Conservation (phyloP, 2,329 filamentous ascomycete genomes). For the Fonsecaea erecta region DNA sequence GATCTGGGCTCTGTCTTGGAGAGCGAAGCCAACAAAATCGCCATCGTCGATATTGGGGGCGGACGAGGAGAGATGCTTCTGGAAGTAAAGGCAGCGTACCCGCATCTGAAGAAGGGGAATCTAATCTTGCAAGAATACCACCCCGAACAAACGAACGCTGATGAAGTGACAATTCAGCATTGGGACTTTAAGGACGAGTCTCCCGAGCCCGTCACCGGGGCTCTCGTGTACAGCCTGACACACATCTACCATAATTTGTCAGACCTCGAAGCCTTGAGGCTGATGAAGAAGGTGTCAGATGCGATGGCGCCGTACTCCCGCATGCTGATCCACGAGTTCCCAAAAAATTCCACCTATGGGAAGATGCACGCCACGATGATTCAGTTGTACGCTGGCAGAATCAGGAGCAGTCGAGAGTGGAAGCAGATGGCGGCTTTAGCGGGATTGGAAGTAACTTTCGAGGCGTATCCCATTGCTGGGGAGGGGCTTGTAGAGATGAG, state of each 20-base stretch:
- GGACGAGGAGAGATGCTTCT: constrained; percentile 46
- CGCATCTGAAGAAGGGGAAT: constrained; percentile 38
- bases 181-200: constrained; percentile 46
- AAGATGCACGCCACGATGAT: constrained; percentile 47
- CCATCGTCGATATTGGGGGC: constrained; percentile 45
- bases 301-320: constrained; percentile 45
- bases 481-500: constrained; percentile 47
- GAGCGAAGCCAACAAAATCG: not conserved
- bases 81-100: constrained; percentile 44
- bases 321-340: constrained; percentile 45
- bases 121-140: constrained; percentile 48
- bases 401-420: constrained; percentile 45
- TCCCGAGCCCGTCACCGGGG: constrained; percentile 43
- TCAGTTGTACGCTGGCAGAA: constrained; percentile 43
- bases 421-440: constrained; percentile 42
- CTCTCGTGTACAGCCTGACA: constrained; percentile 43
- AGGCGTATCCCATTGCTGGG: constrained; percentile 42
- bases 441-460: constrained; percentile 45
- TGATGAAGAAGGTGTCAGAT: constrained; percentile 44
- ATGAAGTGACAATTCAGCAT: constrained; percentile 41
- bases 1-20: constrained; percentile 36
- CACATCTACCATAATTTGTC: constrained; percentile 47
- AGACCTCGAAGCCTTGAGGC: constrained; percentile 44
- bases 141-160: constrained; percentile 38
- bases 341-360: constrained; percentile 45